phyloP scores from a whole-genome alignment of 73 alveolate genomes.

The Paramecium sexaurelia region DNA sequence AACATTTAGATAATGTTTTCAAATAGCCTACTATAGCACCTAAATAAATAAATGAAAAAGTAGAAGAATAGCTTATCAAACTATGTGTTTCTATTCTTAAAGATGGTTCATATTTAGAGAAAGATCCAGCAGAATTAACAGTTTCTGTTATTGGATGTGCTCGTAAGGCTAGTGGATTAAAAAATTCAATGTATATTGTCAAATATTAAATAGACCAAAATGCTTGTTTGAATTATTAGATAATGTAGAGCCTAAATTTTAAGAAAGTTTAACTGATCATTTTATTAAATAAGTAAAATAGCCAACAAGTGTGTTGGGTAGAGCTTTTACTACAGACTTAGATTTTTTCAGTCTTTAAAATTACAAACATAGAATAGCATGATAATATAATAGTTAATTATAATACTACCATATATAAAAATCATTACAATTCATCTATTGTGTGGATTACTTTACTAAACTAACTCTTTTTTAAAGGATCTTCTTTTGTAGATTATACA shows the following conservation, averaged over 20 bases:
- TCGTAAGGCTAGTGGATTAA: conserved; percentile 35
- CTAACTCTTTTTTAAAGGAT: conserved; percentile 7
- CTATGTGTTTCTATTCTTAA: not conserved
- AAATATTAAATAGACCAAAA: conserved; percentile 12
- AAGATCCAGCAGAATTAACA: conserved; percentile 55
- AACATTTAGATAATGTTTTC: conserved; percentile 15
- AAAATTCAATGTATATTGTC: not conserved
- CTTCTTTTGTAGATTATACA: not conserved
- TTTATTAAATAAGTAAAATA: not conserved
- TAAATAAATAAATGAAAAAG: not conserved
- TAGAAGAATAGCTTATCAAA: not conserved
- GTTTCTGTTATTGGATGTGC: conserved; percentile 39
- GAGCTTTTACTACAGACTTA: conserved; percentile 6
- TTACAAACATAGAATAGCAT: not conserved
- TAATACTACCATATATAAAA: not conserved
- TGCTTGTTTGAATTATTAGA: not conserved
- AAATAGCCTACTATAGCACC: not conserved
- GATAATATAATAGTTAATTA: conserved; percentile 9
- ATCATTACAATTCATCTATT: not conserved
- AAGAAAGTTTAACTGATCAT: conserved; percentile 6
- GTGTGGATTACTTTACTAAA: conserved; percentile 4
- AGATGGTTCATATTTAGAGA: conserved; percentile 24
- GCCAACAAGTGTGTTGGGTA: not conserved
- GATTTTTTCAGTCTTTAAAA: conserved; percentile 34
- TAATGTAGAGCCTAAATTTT: not conserved